A percentile compares a stretch with the other conserved stretches of the same genome.
Evolutionary conservation across 257 asterid genomes (phyloP).

Genomic region (Scutellaria barbata): DNA sequence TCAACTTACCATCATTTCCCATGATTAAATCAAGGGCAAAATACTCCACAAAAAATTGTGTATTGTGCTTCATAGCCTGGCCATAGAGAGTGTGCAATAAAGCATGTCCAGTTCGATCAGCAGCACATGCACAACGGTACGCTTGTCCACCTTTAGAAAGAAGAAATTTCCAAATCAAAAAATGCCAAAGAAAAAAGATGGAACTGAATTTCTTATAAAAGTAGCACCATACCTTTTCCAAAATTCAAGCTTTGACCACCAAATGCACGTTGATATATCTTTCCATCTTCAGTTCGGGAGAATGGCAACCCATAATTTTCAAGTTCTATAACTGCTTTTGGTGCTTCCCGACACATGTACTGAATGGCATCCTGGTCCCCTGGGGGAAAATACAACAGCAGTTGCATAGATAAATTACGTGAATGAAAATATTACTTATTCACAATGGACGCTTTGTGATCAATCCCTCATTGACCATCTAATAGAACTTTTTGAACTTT

Average conservation of each 20-base stretch:
- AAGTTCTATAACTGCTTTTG: slow-evolving; percentile 91
- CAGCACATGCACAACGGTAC: slow-evolving; percentile 98
- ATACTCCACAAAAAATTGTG: slow-evolving; percentile 95
- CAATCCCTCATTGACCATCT: not conserved
- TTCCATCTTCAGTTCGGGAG: slow-evolving; percentile 97
- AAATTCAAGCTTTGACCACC: slow-evolving; percentile 97
- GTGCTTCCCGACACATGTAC: slow-evolving; percentile 96
- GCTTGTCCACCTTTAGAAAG: slow-evolving; percentile 88
- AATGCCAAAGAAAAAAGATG: not conserved
- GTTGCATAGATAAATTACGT: slow-evolving; percentile 24
- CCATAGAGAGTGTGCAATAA: slow-evolving; percentile 96
- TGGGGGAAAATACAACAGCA: slow-evolving; percentile 37
- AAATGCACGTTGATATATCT: slow-evolving; percentile 96
- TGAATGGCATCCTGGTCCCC: slow-evolving; percentile 98
- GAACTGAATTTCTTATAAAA: slow-evolving; percentile 14
- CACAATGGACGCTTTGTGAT: not conserved
- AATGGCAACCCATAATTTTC: slow-evolving; percentile 94
- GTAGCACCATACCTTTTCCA: slow-evolving; percentile 71
- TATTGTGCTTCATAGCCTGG: slow-evolving; percentile 98
- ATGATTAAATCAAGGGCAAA: slow-evolving; percentile 90
- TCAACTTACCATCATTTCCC: slow-evolving; percentile 76
- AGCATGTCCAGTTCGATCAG: slow-evolving; percentile 99
- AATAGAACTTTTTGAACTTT: not conserved
- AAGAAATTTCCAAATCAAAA: slow-evolving; percentile 32
- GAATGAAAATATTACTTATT: slow-evolving; percentile 11